These are phyloP conservation scores for Heterotrichella gracilis DNA, from an alignment of 352 stramenopile genomes.

Conservation along the genomic window DNA sequence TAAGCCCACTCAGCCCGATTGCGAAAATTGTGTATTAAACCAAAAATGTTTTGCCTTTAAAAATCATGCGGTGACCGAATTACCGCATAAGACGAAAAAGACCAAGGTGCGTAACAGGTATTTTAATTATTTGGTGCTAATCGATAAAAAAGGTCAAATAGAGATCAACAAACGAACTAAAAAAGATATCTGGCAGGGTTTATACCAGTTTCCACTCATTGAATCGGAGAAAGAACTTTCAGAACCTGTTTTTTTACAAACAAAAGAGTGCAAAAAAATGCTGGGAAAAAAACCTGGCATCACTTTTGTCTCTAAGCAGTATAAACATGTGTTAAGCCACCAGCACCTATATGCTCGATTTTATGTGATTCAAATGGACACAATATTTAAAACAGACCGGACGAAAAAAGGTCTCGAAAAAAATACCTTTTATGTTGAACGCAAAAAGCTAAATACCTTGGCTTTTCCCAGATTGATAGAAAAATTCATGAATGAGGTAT, in stretches of 20 bases:
- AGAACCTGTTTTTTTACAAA: background rate
- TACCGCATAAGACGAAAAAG: background rate
- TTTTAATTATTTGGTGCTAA: conserved; percentile 5
- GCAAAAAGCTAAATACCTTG: too few species aligned
- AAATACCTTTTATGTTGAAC: too few species aligned
- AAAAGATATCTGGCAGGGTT: background rate
- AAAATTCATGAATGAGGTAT: background rate
- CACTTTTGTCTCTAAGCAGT: too few species aligned
- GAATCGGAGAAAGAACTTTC: background rate
- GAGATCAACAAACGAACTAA: background rate
- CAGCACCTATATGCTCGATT: background rate
- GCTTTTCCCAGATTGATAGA: background rate
- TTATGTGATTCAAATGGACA: background rate
- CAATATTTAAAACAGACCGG: too few species aligned
- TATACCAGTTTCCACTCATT: background rate
- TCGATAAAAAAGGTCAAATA: background rate
- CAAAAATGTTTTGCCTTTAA: background rate
- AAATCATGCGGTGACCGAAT: background rate
- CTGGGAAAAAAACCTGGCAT: too few species aligned
- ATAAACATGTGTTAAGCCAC: background rate
- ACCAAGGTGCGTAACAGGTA: background rate
- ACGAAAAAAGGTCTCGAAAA: background rate
- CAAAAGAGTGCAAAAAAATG: background rate
- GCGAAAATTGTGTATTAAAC: background rate
- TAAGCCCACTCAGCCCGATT: too few species aligned